Conservation (phyloP, 1,284 basidiomycete species). For the Pyrrhoderma noxium region DNA sequence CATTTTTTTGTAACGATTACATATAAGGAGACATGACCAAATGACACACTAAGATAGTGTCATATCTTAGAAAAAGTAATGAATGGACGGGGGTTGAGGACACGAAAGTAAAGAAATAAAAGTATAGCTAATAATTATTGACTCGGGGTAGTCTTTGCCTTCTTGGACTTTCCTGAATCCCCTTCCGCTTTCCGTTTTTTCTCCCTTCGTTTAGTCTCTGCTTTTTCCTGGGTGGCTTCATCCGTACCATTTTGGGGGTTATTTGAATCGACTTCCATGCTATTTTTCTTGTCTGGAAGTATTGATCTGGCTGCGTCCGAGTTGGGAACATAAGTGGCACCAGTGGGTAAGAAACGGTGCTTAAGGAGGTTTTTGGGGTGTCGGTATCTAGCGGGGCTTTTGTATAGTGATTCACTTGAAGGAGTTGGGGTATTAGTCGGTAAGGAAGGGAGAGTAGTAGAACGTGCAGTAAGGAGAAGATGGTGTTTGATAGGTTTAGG, state of each 20-base stretch:
- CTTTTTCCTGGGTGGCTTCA: too few relatives aligned
- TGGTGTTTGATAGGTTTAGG: conserved; percentile 51
- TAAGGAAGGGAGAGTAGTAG: conserved; percentile 28
- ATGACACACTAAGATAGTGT: too few relatives aligned
- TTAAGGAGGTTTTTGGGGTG: conserved; percentile 55
- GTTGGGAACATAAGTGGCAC: conserved; percentile 29
- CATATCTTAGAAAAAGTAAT: too few relatives aligned
- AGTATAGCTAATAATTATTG: too few relatives aligned
- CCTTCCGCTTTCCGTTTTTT: conserved; percentile 21
- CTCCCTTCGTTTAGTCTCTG: conserved; percentile 35
- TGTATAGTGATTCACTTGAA: conserved; percentile 21
- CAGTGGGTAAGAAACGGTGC: conserved; percentile 57
- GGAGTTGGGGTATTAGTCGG: conserved; percentile 18
- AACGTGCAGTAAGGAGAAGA: conserved; percentile 47
- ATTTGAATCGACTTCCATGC: neutral
- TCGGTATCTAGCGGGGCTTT: conserved; percentile 48
- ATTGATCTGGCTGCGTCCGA: neutral
- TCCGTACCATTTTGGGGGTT: too few relatives aligned
- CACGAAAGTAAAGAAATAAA: too few relatives aligned
- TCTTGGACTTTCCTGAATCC: conserved; percentile 38
- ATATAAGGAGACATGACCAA: neutral
- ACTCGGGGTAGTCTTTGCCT: conserved; percentile 27
- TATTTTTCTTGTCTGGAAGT: neutral
- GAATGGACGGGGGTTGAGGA: conserved; percentile 27
- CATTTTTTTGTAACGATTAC: neutral